Base-by-base conservation (phyloP, 768 basidiomycete species). In the Lactifluus echinatus region DNA sequence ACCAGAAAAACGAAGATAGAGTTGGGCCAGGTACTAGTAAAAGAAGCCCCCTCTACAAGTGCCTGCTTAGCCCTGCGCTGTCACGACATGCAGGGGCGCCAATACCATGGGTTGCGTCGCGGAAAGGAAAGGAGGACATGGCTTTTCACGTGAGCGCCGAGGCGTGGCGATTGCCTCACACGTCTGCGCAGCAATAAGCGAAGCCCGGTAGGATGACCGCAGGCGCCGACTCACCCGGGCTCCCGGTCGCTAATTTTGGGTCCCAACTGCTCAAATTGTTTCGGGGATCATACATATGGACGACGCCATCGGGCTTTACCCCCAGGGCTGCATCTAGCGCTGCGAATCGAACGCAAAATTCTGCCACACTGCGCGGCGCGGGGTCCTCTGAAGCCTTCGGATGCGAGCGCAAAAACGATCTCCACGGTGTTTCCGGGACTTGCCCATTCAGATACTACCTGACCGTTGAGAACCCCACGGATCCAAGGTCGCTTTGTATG, bases 211-310 rank as follows among this genome's bases (percentile, higher is more conserved):
- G 57, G 50, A 53, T 40, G 39, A 34, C 33, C 51, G 45, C 45
- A 58, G 57, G 51, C 46, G 44, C 37, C 51, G 26, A 29, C 51
- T 43, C 51, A 42, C 45, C 24, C 56, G 26, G 51, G 31, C 11
- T 36, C 17, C 33, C 31, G 45, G 50, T 15, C 28, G 23, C 45
- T 29, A 14, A 19, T 8, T 28, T 34, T 23, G 36, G 31, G 8
- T 10, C 39, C 29, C 19, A 33, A 14, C 45, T n/a, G n/a, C n/a
- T 17, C 37, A 15, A 33, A 24, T 15, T 31, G 26, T 28, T n/a
- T 42, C 44, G 46, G 37, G 39, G 19, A 39, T 29, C 17, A 17
- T n/a, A 43, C n/a, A n/a, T n/a, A n/a, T n/a, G n/a, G n/a, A n/a
- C 45, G 40, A 49, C 34, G 46, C 19, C 40, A 23, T 42, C 24